Evolutionary conservation across 257 asterid genomes (phyloP).

Genomic region (Solanum virginianum): DNA sequence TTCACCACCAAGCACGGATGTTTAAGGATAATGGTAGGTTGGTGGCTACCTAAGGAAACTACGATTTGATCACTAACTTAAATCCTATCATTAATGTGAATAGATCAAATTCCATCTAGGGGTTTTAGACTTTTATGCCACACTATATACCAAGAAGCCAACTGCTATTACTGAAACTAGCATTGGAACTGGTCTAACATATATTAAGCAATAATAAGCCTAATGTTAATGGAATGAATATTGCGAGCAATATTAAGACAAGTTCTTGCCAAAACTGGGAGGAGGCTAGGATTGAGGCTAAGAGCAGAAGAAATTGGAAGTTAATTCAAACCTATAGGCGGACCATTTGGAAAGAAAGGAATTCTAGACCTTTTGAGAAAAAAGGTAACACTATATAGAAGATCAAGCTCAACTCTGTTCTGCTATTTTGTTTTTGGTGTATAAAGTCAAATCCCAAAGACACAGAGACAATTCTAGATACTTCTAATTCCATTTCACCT

Average conservation of each 20-base stretch:
- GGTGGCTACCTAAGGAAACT: background rate
- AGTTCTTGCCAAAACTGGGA: background rate
- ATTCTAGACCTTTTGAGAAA: background rate
- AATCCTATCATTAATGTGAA: background rate
- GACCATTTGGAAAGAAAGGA: background rate
- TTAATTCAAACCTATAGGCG: background rate
- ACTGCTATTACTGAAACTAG: background rate
- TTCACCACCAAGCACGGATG: background rate
- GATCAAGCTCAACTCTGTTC: background rate
- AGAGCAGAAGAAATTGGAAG: background rate
- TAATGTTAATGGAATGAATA: background rate
- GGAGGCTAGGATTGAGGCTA: background rate
- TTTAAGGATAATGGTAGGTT: background rate
- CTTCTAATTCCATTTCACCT: background rate
- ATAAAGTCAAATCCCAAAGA: background rate
- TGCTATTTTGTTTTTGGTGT: background rate
- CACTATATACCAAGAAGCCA: background rate
- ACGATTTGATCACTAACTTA: background rate
- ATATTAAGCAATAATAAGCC: background rate
- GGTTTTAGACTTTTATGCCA: background rate
- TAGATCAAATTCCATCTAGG: background rate
- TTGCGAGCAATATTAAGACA: background rate
- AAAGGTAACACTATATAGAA: background rate
- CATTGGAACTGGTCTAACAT: background rate
- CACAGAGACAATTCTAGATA: background rate